Evolutionary conservation across 169 alveolate genomes (phyloP), one percentile per base, ranked within the genome.

Genomic region (Plasmodium yoelii): DNA sequence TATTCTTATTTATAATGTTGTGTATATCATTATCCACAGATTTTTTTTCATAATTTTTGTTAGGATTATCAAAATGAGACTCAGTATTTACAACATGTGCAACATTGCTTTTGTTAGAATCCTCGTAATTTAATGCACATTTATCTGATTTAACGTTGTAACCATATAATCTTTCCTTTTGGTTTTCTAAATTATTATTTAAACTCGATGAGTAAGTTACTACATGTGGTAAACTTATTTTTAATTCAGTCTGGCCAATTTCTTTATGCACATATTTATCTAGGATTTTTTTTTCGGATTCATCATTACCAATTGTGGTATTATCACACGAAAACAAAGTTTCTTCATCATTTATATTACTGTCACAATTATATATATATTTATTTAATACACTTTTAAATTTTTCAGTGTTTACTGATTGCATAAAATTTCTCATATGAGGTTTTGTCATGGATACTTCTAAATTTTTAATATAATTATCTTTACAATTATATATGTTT

Each of bases 381-480:
- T 49, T 82, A n/a, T 57, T 61, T 42, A 82, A 46, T 42, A 82
- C 42, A 15, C 26, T 34, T 47, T 73, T 51, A 49, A 82, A 67
- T 10, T 64, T 84, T 12, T 82, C 22, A n/a, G 44, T 51, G 67
- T 82, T 82, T n/a, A 56, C 75, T 5, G 82, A 18, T 6, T 71
- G 60, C 15, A 67, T 68, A 60, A 56, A 68, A 2, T 39, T 19
- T 7, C n/a, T 8, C 90, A 82, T 82, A 72, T 82, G 90, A 5
- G 90, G 90, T 13, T 82, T 82, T 0, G 56, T 67, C 90, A 82
- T 82, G 3, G 86, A 69, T 2, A 82, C 49, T 82, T 82, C 90
- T 42, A 82, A 56, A 57, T 47, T 34, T 57, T 68, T 68, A 44
- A 82, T 42, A n/a, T n/a, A 28, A 1, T 59, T 61, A 42, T 69